Percentiles rank a stretch among this genome's conserved stretches.
These are phyloP conservation scores for Talaromyces nanjingensis DNA, from an alignment of 495 filamentous ascomycete species.

Conservation along the genomic window DNA sequence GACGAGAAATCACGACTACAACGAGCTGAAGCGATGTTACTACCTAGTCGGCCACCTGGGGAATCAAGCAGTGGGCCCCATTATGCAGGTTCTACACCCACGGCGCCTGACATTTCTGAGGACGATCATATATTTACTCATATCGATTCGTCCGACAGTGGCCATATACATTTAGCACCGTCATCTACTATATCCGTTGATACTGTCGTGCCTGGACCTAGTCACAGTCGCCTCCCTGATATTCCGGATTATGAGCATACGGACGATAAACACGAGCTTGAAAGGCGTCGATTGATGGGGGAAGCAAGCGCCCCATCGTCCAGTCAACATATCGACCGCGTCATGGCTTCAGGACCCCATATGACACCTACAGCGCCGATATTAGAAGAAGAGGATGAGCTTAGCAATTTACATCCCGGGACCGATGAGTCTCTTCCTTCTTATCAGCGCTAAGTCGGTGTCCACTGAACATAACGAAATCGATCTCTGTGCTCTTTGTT, in stretches of 20 bases:
- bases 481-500: neutral
- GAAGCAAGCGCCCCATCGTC: conserved; percentile 62
- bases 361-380: conserved; percentile 57
- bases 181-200: conserved; percentile 36
- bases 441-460: conserved; percentile 32
- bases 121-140: conserved; percentile 31
- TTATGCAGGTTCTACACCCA: conserved; percentile 23
- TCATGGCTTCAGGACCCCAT: conserved; percentile 24
- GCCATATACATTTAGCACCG: conserved; percentile 16
- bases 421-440: conserved; percentile 42
- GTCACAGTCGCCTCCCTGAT: neutral
- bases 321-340: conserved; percentile 34
- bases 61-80: conserved; percentile 44
- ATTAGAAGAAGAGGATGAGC: conserved; percentile 56
- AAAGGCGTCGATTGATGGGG: conserved; percentile 63
- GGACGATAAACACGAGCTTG: conserved; percentile 86
- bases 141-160: conserved; percentile 23
- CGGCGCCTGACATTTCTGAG: conserved; percentile 33
- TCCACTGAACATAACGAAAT: neutral
- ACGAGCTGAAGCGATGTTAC: conserved; percentile 57
- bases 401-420: conserved; percentile 32
- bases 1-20: conserved; percentile 65
- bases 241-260: conserved; percentile 4
- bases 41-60: conserved; percentile 62
- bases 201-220: conserved; percentile 23